Evolutionary conservation across 805 yeast genomes (phyloP), one percentile per base, ranked within the genome.

Genomic region (Brettanomyces nanus): DNA sequence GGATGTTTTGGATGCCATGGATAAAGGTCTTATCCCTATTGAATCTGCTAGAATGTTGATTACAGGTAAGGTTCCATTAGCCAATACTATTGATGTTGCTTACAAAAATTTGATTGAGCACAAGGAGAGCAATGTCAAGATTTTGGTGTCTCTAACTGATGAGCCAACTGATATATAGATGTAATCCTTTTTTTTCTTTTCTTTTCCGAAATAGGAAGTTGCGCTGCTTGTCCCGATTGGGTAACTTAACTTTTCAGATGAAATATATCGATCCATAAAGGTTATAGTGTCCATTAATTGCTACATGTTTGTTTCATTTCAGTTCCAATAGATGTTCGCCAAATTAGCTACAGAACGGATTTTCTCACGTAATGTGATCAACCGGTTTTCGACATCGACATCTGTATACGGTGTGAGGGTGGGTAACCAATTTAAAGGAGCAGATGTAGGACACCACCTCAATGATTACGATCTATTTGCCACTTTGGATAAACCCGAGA

Each of bases 91-190:
- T 41, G 69, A 67, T 33, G 67, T 65, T 36, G 84, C 83, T 1
- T 72, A 73, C 46, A 45, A 62, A 42, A 73, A 73, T 46, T 56
- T 78, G 46, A 58, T 67, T 39, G 52, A 64, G 19, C 67, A 77
- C 46, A 77, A 75, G 54, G 80, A 69, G 30, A 62, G 63, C 4
- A 75, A 75, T 49, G 70, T 76, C 27, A 76, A 77, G 51, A 64
- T 76, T 25, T 53, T 75, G 37, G 62, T 76, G 40, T 60, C 73
- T 10, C 79, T 80, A 19, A 63, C 68, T 31, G 51, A 49, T 26
- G 14, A 17, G 19, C n/a, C n/a, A n/a, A n/a, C n/a, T n/a, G n/a
- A n/a, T n/a, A n/a, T n/a, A n/a, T n/a, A n/a, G n/a, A n/a, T n/a
- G n/a, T n/a, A n/a, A n/a, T n/a, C n/a, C n/a, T n/a, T n/a, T n/a